These are phyloP conservation scores for Cordia subcordata DNA, from an alignment of 257 asterid species.

Conservation along the genomic window DNA sequence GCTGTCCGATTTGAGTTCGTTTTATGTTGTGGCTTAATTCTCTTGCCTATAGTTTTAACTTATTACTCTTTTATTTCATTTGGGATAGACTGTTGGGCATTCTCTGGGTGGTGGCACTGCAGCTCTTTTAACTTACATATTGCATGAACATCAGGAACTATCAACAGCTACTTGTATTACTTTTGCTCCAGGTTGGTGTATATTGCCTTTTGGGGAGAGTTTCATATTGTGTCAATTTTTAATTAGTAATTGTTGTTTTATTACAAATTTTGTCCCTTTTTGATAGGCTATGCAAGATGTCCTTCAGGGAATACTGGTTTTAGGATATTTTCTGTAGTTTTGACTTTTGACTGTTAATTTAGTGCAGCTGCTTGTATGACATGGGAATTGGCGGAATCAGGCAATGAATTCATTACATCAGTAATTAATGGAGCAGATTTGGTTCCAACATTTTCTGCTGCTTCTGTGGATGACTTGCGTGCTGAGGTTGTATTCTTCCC, in stretches of 20 bases:
- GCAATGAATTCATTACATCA: constrained; percentile 66
- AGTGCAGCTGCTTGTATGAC: constrained; percentile 97
- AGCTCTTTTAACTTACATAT: constrained; percentile 69
- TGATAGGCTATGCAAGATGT: too few species aligned
- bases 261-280: too few species aligned
- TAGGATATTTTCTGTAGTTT: too few species aligned
- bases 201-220: too few species aligned
- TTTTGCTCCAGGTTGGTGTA: constrained; percentile 95
- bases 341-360: constrained; percentile 2
- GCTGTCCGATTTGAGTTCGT: too few species aligned
- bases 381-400: constrained; percentile 96
- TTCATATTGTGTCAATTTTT: background rate
- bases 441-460: constrained; percentile 97
- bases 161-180: constrained; percentile 78
- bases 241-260: too few species aligned
- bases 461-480: constrained; percentile 93
- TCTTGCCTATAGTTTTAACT: too few species aligned
- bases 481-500: constrained; percentile 54
- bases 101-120: constrained; percentile 99
- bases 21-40: too few species aligned
- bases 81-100: constrained; percentile 73
- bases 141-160: constrained; percentile 85
- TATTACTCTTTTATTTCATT: too few species aligned
- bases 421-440: constrained; percentile 95
- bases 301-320: too few species aligned